Base-by-base conservation (phyloP, 2,329 filamentous ascomycete genomes). In the Neonectria ditissima region DNA sequence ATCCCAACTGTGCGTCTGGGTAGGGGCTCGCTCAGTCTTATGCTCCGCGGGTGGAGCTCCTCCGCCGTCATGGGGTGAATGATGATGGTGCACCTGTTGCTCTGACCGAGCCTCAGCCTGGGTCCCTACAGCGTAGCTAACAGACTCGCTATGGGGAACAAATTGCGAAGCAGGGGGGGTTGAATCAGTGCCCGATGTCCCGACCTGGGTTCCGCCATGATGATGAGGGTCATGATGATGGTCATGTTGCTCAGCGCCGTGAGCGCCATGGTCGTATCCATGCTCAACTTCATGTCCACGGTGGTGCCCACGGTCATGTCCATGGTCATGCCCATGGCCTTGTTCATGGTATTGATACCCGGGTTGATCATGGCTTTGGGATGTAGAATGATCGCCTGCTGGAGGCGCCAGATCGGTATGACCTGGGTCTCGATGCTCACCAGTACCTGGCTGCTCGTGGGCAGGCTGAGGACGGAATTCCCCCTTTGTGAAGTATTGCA, bases 401-500 rank as follows among this genome's bases (percentile, higher is more conserved):
- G 43, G 30, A 55, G 63, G 52, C 58, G 55, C 54, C 30, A 74
- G 70, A 37, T 73, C 62, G 32, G 75, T 52, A 63, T 68, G 65
- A 60, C 67, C 69, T 62, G 68, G 67, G 39, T 65, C 52, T 65
- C 74, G 63, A 52, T 73, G 77, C 59, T 73, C 69, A 48, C 55
- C 58, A 50, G 55, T 62, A 60, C 61, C 55, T 67, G 68, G 62
- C 59, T 68, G 70, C 41, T 52, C 62, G n/a, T 67, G 59, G 37
- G 63, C 47, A 58, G 63, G 34, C 26, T 62, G 52, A 44, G 72
- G 73, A 32, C 59, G 81, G 79, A 66, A 86, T 79, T 87, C 85
- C 65, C 85, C 85, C 68, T 83, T 85, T 26, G 85, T 86, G 61
- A 85, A 82, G 68, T 85, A 86, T 70, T 83, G 83, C 11, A 87